phyloP scores from a whole-genome alignment of 768 basidiomycete genomes.

The Boletus edulis region DNA sequence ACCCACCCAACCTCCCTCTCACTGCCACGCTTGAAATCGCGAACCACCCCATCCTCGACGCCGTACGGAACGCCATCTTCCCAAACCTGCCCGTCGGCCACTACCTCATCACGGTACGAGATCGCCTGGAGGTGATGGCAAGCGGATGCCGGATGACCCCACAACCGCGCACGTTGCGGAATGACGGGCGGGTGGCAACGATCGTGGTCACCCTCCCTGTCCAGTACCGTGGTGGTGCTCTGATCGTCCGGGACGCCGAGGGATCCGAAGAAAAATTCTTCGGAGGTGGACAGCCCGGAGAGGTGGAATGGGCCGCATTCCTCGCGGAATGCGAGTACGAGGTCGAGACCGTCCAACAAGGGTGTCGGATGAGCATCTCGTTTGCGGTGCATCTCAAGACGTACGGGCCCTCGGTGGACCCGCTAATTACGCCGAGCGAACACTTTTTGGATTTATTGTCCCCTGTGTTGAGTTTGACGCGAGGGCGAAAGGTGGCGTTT shows the following conservation, averaged over 20 bases:
- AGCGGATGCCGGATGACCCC: slow-evolving; percentile 57
- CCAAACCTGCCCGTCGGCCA: slow-evolving; percentile 66
- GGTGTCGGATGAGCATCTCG: slow-evolving; percentile 65
- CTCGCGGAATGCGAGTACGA: slow-evolving; percentile 73
- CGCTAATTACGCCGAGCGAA: slow-evolving; percentile 72
- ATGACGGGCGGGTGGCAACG: slow-evolving; percentile 71
- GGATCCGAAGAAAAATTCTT: slow-evolving; percentile 61
- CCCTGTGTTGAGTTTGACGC: slow-evolving; percentile 67
- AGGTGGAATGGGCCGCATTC: slow-evolving; percentile 80
- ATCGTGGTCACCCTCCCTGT: slow-evolving; percentile 73
- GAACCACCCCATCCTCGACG: slow-evolving; percentile 80
- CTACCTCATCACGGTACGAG: slow-evolving; percentile 64
- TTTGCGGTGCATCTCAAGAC: slow-evolving; percentile 71
- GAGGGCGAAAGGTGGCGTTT: slow-evolving; percentile 72
- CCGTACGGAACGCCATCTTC: slow-evolving; percentile 69
- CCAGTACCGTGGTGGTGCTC: slow-evolving; percentile 65
- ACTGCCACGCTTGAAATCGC: slow-evolving; percentile 77
- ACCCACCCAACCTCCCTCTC: slow-evolving; percentile 68
- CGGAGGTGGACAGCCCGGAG: slow-evolving; percentile 57
- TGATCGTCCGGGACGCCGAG: slow-evolving; percentile 55
- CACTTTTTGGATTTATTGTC: slow-evolving; percentile 68
- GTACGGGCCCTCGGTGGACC: slow-evolving; percentile 62
- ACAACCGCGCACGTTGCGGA: slow-evolving; percentile 51
- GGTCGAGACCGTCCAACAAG: slow-evolving; percentile 67
- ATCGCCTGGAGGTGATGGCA: slow-evolving; percentile 67